Evolutionary conservation across 2,329 filamentous ascomycete species (phyloP), one percentile per base, ranked within the genome.

Genomic region (Didymella lethalis): DNA sequence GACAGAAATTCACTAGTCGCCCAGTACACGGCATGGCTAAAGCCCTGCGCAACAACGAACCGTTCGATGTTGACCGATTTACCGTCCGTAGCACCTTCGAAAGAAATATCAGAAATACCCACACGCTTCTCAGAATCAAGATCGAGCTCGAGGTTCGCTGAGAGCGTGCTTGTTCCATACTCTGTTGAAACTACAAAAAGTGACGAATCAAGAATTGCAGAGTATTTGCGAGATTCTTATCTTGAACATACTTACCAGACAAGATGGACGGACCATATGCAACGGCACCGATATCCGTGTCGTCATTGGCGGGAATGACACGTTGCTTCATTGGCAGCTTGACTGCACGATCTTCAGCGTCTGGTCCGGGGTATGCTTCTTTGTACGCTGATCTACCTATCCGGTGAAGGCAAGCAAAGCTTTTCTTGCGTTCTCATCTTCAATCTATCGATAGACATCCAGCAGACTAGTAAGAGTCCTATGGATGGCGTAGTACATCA

Each of bases 21-120:
- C 48, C 48, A 51, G 38, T 51, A 51, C 26, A 51, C 48, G 2
- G 7, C 48, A 14, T 51, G 44, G 28, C 34, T 51, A 29, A 51
- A 51, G 8, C 48, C 38, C 23, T 51, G 36, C 2, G 38, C 48
- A 38, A 32, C 48, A 14, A 26, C 32, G 18, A 51, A 51, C n/a
- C 26, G 48, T 4, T 38, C 38, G 34, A 44, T 51, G 12, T 51
- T 51, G 38, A 51, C 38, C 8, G 36, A 29, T 18, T 32, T 51
- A 16, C 48, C 38, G 26, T 51, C 38, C 16, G 48, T 26, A 32
- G 48, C 44, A 12, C 36, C 48, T 18, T 23, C 32, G 26, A 44
- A 51, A 4, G 38, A 26, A 16, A 44, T 28, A 4, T 38, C 48
- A 6, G 28, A 25, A 25, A 18, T 43, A 16, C 38, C 38, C 4